phyloP scores from a whole-genome alignment of 169 alveolate genomes.

The Cryptosporidium sp. region DNA sequence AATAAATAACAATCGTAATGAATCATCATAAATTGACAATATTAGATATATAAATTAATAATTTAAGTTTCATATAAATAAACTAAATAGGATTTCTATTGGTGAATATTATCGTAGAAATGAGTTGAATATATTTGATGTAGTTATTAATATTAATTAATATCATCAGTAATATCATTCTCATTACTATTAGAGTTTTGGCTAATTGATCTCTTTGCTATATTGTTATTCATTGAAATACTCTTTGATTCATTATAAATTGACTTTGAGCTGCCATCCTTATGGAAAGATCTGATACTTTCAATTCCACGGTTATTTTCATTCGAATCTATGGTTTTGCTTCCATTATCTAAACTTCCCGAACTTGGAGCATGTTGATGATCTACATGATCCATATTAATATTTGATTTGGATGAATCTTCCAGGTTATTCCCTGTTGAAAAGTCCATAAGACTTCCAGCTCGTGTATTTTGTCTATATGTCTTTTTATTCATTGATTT shows the following conservation, averaged over 20 bases:
- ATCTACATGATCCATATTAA: neutral
- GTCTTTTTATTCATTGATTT: conserved; percentile 27
- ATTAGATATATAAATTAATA: too few species aligned
- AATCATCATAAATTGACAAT: too few species aligned
- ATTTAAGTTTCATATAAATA: neutral
- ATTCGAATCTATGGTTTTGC: neutral
- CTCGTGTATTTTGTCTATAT: conserved; percentile 52
- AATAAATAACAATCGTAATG: neutral
- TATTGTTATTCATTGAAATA: neutral
- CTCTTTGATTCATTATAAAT: neutral
- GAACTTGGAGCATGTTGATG: conserved; percentile 4
- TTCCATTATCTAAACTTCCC: neutral
- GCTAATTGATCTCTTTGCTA: neutral
- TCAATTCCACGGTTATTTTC: conserved; percentile 7
- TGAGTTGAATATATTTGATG: too few species aligned
- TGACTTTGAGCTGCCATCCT: conserved; percentile 2
- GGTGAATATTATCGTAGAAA: neutral
- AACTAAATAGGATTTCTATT: neutral
- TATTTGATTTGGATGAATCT: conserved; percentile 16
- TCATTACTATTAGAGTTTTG: neutral
- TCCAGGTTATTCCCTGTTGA: neutral
- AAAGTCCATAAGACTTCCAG: conserved; percentile 47
- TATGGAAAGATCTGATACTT: neutral
- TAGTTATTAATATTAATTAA: neutral
- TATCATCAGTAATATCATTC: neutral